Percentiles rank a stretch among this genome's conserved stretches.
These are phyloP conservation scores for Lachnellula subtilissima DNA, from an alignment of 2,329 filamentous ascomycete genomes.

Conservation along the genomic window DNA sequence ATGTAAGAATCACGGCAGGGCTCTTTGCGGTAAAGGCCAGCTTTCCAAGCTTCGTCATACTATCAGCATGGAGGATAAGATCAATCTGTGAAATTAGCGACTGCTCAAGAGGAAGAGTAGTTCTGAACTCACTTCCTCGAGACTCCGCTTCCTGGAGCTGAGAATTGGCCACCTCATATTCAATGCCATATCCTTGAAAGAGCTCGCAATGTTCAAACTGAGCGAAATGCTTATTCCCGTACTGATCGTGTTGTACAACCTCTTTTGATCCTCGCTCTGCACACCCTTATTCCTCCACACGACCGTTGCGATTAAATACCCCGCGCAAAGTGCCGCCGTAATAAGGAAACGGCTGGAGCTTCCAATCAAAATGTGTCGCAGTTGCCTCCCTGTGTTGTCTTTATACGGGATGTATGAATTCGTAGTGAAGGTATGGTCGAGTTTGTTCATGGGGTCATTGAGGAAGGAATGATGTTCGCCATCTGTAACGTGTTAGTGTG, in stretches of 20 bases:
- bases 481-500: conserved; percentile 1
- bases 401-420: conserved; percentile 16
- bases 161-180: conserved; percentile 45
- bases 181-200: conserved; percentile 40
- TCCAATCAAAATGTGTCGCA: conserved; percentile 22
- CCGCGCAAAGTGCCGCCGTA: conserved; percentile 21
- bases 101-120: not conserved
- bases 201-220: conserved; percentile 39
- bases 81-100: conserved; percentile 26
- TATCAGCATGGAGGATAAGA: conserved; percentile 31
- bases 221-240: conserved; percentile 40
- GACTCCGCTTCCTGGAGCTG: conserved; percentile 33
- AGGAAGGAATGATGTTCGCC: conserved; percentile 20
- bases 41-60: conserved; percentile 28
- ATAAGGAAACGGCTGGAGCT: conserved; percentile 20
- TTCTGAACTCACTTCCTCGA: conserved; percentile 34
- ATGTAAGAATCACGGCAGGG: conserved; percentile 27
- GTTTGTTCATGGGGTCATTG: conserved; percentile 17
- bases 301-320: conserved; percentile 16
- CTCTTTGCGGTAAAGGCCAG: conserved; percentile 28
- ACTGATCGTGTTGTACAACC: conserved; percentile 41
- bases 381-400: conserved; percentile 23
- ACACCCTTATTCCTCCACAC: conserved; percentile 22
- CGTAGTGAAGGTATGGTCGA: conserved; percentile 17
- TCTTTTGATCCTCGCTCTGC: conserved; percentile 34